Evolutionary conservation across 1,284 basidiomycete species (phyloP), one percentile per base, ranked within the genome.

Genomic region (Agroathelia rolfsii): DNA sequence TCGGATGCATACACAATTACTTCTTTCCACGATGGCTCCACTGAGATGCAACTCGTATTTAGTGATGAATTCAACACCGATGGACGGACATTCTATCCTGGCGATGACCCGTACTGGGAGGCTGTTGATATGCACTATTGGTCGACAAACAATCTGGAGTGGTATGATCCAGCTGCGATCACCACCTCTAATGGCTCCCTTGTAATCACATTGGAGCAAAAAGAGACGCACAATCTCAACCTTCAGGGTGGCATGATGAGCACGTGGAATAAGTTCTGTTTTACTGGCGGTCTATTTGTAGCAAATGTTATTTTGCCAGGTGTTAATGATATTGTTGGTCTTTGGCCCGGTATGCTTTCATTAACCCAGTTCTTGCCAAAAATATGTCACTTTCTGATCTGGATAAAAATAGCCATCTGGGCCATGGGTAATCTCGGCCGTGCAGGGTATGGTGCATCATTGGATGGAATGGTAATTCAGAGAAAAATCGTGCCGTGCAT

Each of bases 201-300:
- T 22, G 71, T 82, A 46, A 81, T 97, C 46, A 88, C 81, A 0
- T 55, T 93, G 41, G 72, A 67, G 0, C 47, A 72, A 41, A 76
- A 76, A 47, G 45, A 62, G 28, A 80, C 64, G 24, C 80, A 95
- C 54, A 74, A 70, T 34, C 64, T 95, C 40, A 58, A 85, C 46
- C 94, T 80, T 51, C 65, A 76, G 41, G 74, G 82, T 16, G 82
- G 76, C 1, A 64, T 78, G 64, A 58, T 87, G 48, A 61, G 76
- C 16, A 70, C 69, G 7, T 89, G 87, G 87, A 90, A 90, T 54
- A 89, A 95, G 55, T 85, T 96, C 48, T 96, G 93, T 58, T 96
- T 96, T 59, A 90, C 84, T 1, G 87, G 88, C 21, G 86, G 86
- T 14, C 60, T 86, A 37, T 58, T 89, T 28, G 71, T 80, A 46